Percentiles rank a stretch among this genome's conserved stretches.
Evolutionary conservation across 2,329 filamentous ascomycete species (phyloP).

Genomic region (Cryphonectria parasitica): DNA sequence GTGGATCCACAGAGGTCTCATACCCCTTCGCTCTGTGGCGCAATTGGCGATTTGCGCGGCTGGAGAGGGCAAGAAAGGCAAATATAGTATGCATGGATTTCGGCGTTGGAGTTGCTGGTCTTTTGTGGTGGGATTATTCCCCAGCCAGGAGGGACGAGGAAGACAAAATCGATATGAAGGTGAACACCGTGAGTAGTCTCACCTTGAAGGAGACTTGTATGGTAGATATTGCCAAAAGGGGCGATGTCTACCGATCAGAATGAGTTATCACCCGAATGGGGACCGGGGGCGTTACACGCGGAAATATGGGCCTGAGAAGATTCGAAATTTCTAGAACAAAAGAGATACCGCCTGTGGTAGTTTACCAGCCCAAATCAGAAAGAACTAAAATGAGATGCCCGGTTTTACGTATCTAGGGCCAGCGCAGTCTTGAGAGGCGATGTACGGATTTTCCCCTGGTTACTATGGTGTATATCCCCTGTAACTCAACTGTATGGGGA

Average conservation of each 20-base stretch:
- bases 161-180: background rate
- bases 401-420: background rate
- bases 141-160: background rate
- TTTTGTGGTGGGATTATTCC: background rate
- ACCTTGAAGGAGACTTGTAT: background rate
- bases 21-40: background rate
- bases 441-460: background rate
- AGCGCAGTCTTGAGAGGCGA: background rate
- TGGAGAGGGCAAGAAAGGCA: background rate
- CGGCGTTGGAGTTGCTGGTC: conserved; percentile 24
- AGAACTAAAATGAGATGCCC: background rate
- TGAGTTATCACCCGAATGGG: background rate
- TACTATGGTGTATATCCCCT: background rate
- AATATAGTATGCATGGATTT: conserved; percentile 24
- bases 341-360: conserved; percentile 23
- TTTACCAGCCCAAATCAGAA: conserved; percentile 10
- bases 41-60: background rate
- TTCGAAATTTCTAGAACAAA: conserved; percentile 3
- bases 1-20: background rate
- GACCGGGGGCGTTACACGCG: conserved; percentile 13
- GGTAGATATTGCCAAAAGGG: background rate
- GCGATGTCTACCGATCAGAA: background rate
- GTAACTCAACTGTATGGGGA: too few relatives aligned
- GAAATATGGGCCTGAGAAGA: background rate
- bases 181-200: background rate